Base-by-base conservation (phyloP, 371 early-diverging fungal species). In the Mucor indicus region DNA sequence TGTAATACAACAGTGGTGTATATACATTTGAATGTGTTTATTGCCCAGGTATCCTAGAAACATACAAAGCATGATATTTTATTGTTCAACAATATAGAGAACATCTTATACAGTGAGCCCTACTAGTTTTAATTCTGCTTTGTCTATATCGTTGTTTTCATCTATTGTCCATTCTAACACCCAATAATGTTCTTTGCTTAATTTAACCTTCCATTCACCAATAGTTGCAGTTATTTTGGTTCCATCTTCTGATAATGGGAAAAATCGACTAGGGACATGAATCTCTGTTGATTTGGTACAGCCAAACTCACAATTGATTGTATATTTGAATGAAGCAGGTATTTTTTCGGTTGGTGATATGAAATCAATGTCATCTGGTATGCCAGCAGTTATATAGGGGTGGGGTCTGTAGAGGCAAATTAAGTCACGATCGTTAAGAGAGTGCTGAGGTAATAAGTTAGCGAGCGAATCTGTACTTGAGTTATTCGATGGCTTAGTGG, bases 351-450 rank as follows among this genome's bases (percentile, higher is more conserved):
- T 69, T 9, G 70, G 70, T 21, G 70, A 56, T 8, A 42, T 38
- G 33, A 57, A 66, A 13, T 56, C 35, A 15, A 68, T 62, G 0
- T 49, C 33, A 16, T 48, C n/a, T 3, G 77, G 73, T 23, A 37
- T 44, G 9, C 77, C 77, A 12, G 71, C 56, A 11, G 62, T 62
- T 1, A 45, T 19, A 4, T 35, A 44, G 13, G 71, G 62, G 46
- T 67, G 65, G 4, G 73, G 74, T 35, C 77, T 49, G 39, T 70
- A 66, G 0, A 76, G 29, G 36, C 67, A 53, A 22, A 63, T 24
- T 2, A 72, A 38, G 29, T 69, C 48, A 10, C 69, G 57, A 32
- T 36, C 46, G 48, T 68, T 65, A n/a, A 24, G 40, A n/a, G 24
- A 33, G 11, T 29, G 21, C 17, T 50, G 50, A 20, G 24, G 41